phyloP scores from a whole-genome alignment of 495 filamentous ascomycete genomes.

The Hyaloscypha variabilis region DNA sequence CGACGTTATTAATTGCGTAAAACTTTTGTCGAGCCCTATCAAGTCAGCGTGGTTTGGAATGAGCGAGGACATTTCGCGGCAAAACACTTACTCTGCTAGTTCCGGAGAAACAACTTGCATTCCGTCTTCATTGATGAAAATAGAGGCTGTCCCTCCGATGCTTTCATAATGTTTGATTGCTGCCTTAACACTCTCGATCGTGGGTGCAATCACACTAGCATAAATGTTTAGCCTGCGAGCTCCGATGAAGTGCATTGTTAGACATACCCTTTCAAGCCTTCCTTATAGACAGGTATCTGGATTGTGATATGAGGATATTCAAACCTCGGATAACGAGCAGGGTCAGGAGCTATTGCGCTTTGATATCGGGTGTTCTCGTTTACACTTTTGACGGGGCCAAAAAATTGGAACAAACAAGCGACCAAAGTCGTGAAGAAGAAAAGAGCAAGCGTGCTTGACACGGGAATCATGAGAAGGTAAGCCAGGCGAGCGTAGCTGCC shows the following conservation, averaged over 20 bases:
- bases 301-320: constrained; percentile 30
- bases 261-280: constrained; percentile 29
- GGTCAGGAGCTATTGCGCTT: constrained; percentile 14
- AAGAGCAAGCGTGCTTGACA: neutral
- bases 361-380: constrained; percentile 18
- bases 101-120: constrained; percentile 49
- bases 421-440: constrained; percentile 16
- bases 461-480: constrained; percentile 13
- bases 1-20: constrained; percentile 62
- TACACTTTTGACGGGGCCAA: constrained; percentile 18
- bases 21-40: constrained; percentile 55
- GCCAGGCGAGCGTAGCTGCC: constrained; percentile 10
- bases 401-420: constrained; percentile 18
- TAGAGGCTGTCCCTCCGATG: constrained; percentile 70
- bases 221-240: neutral
- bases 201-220: constrained; percentile 38
- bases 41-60: neutral
- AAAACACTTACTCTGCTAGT: constrained; percentile 21
- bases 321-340: neutral
- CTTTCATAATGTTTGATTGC: constrained; percentile 53
- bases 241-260: neutral
- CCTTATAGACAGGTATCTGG: constrained; percentile 41
- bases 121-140: constrained; percentile 75
- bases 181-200: constrained; percentile 36
- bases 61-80: no score